These are phyloP conservation scores for Ganoderma lucidum DNA, from an alignment of 1,284 basidiomycete species.

Conservation along the genomic window DNA sequence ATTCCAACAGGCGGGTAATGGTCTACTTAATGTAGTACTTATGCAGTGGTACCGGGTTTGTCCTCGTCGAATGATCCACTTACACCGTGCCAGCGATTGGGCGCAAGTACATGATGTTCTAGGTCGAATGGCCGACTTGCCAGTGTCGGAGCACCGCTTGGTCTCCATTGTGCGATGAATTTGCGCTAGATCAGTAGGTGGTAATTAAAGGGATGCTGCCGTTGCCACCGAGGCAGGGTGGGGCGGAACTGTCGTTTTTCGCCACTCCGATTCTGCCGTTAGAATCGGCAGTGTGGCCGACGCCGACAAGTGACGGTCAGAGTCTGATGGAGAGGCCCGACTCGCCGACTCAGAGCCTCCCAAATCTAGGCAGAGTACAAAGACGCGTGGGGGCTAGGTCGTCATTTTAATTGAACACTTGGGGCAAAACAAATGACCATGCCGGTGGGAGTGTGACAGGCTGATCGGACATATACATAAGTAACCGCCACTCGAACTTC, in stretches of 20 bases:
- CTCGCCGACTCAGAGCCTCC: neutral
- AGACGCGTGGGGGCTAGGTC: neutral
- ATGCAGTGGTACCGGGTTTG: neutral
- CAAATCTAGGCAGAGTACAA: neutral
- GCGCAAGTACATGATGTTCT: neutral
- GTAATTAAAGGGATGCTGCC: neutral
- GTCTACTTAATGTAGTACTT: no score
- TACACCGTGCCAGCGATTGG: neutral
- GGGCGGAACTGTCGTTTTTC: neutral
- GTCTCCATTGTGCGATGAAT: neutral
- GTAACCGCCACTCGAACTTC: conserved; percentile 31
- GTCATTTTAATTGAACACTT: neutral
- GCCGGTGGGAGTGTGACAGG: neutral
- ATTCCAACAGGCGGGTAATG: neutral
- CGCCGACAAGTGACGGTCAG: neutral
- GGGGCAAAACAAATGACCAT: neutral
- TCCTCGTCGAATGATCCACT: neutral
- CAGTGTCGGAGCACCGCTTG: neutral
- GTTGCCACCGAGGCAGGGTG: neutral
- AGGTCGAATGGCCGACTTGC: neutral
- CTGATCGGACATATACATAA: neutral
- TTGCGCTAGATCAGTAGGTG: neutral
- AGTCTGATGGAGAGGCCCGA: neutral
- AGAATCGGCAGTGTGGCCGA: neutral
- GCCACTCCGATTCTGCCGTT: neutral